Evolutionary conservation across 371 early-diverging fungal species (phyloP), one percentile per base, ranked within the genome.

Genomic region (Mucor velutinosus): DNA sequence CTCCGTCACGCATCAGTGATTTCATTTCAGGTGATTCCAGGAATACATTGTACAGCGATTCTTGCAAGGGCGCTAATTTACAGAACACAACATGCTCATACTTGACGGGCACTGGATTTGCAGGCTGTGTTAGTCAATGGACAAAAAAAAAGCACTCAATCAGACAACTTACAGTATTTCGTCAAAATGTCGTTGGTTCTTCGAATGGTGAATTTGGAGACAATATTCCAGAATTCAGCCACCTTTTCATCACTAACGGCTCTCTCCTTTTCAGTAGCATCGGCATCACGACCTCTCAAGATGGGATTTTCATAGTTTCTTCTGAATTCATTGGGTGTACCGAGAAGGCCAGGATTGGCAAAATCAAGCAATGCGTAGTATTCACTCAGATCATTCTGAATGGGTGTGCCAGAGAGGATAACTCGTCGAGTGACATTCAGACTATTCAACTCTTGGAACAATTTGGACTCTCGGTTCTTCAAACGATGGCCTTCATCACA

Each of bases 401-500:
- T 96, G 0, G 99, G 99, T 7, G 99, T 99, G 7, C 99, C 99
- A 0, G 99, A 95, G 15, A 99, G 77, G 71, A 97, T 96, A 7
- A 98, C 94, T 60, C 97, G 86, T 12, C 95, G 83, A 70, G 91
- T 88, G 1, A 95, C 95, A 64, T 92, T 89, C 62, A 97, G 77
- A 35, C 80, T 84, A 67, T 95, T 95, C 33, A 98, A 73, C 11
- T 95, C 92, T 66, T 90, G 86, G 73, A 95, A 98, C 0, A 97
- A 91, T 67, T 91, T 87, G 11, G 95, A 95, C 11, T 86, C 93
- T 39, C 92, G 83, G 74, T 99, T 99, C 77, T 99, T 99, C 45
- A 99, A 76, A 19, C 98, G 88, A 82, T 99, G 99, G 0, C 99
- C 99, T 86, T 99, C 99, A 75, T 99, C 99, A 75, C 99, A 95